Percentiles rank a stretch among this genome's conserved stretches.
Conservation (phyloP, 1,284 basidiomycete genomes). For the Naganishia sp. region DNA sequence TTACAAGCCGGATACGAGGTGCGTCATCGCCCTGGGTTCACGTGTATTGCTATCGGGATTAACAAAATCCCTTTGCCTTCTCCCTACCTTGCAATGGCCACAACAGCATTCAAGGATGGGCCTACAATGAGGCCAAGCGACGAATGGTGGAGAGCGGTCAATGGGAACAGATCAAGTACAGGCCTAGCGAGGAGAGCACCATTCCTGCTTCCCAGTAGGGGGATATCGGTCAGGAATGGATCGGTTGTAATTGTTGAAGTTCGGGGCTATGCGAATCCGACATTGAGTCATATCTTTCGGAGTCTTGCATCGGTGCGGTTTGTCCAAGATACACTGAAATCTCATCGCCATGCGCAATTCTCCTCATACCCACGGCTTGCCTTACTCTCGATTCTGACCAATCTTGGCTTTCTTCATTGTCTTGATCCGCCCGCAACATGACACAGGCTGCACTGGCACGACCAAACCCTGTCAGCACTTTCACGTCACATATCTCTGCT, state of each 20-base stretch:
- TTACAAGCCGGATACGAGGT: slow-evolving; percentile 97
- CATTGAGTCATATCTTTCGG: no score
- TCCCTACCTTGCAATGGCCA: background rate
- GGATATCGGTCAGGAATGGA: background rate
- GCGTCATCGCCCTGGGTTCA: slow-evolving; percentile 46
- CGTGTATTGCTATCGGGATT: background rate
- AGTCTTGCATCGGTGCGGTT: no score
- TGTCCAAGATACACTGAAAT: no score
- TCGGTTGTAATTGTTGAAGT: background rate
- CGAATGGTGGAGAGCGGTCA: slow-evolving; percentile 87
- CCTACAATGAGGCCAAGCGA: slow-evolving; percentile 78
- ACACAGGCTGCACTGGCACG: no score
- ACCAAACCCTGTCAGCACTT: no score
- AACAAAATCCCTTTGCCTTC: background rate
- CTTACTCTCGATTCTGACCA: no score
- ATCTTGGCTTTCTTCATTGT: no score
- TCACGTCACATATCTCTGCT: no score
- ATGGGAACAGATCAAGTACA: slow-evolving; percentile 67
- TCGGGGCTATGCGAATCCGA: background rate
- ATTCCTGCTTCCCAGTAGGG: slow-evolving; percentile 19
- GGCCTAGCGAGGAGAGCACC: slow-evolving; percentile 48
- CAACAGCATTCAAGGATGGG: slow-evolving; percentile 81
- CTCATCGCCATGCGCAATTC: no score
- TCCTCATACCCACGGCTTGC: no score
- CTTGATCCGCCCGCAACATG: no score